Base-by-base conservation (phyloP, 257 asterid genomes). In the Lycium barbarum region DNA sequence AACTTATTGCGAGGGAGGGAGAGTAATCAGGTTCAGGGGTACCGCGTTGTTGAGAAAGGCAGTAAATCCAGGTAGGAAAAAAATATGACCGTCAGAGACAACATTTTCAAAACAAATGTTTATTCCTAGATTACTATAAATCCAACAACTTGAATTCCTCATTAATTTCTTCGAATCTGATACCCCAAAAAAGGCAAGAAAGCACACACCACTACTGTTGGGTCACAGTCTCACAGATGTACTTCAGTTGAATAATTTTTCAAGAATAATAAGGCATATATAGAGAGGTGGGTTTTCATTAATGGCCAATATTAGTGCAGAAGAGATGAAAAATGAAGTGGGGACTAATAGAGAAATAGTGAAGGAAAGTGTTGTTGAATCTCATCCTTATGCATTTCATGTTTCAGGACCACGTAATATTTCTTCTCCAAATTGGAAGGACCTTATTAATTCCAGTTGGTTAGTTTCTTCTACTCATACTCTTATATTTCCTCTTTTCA, bases 11-110 rank as follows among this genome's bases (percentile, higher is more conserved):
- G 33, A 26, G 33, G 33, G 33, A 26, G 33, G 33, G 33, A 26
- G 33, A 26, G 33, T 26, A 62, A 68, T 66, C 53, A 65, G 59
- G 88, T 49, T 9, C 54, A 81, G 79, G 12, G 83, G 78, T 70
- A 88, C 82, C 82, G 74, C 54, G 76, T 7, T 66, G 59, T 51
- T 84, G 83, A 73, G 84, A 72, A 62, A 79, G 26, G 73, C 7
- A 76, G 18, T 8, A 43, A 55, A 86, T 82, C n/a, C 67, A 51
- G 65, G 0, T 78, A 86, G 82, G 85, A 54, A 20, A 17, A 51
- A 73, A 89, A 89, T 90, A 84, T 91, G 93, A 93, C 96, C 96
- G 96, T 93, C 91, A 70, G 83, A 59, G 57, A 61, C 80, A 49
- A 36, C 68, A 70, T 47, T 76, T 61, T 62, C 67, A 76, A 74